These are phyloP conservation scores for Trichophyton verrucosum DNA, from an alignment of 2,329 filamentous ascomycete genomes.

Conservation along the genomic window DNA sequence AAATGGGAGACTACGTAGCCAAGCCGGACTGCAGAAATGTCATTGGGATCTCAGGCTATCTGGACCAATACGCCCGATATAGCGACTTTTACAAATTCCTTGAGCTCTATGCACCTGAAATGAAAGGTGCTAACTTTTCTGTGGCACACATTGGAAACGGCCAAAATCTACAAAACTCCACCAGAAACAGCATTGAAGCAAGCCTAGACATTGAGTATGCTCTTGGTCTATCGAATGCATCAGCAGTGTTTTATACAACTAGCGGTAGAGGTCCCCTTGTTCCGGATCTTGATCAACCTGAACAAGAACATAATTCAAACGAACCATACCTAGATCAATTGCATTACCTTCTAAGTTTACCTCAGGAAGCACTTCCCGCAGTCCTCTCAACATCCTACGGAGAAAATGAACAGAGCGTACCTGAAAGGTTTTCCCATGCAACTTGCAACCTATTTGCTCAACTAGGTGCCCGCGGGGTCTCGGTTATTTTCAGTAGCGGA, in stretches of 20 bases:
- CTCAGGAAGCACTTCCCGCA: constrained; percentile 45
- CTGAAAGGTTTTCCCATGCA: constrained; percentile 46
- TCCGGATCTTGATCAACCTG: constrained; percentile 36
- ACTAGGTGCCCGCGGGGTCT: constrained; percentile 56
- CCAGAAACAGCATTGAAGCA: constrained; percentile 41
- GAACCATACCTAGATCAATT: constrained; percentile 57
- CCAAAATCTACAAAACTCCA: constrained; percentile 36
- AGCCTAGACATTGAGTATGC: constrained; percentile 54
- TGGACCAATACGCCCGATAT: constrained; percentile 41
- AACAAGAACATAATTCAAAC: constrained; percentile 37
- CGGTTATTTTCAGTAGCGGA: constrained; percentile 51
- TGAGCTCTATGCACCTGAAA: constrained; percentile 40
- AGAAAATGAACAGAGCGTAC: constrained; percentile 52
- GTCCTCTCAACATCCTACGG: constrained; percentile 60
- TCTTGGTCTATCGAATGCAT: constrained; percentile 42
- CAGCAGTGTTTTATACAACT: constrained; percentile 47
- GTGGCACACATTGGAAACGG: constrained; percentile 47
- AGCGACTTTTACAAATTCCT: constrained; percentile 47
- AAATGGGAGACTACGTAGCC: constrained; percentile 31
- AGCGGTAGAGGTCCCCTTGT: constrained; percentile 43
- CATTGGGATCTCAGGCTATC: constrained; percentile 38
- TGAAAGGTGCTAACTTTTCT: constrained; percentile 43
- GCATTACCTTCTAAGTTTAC: constrained; percentile 45
- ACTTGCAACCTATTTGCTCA: constrained; percentile 52
- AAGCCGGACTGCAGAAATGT: constrained; percentile 27